Conservation (phyloP, 179 eudicot genomes). For the Beta macrorhiza region DNA sequence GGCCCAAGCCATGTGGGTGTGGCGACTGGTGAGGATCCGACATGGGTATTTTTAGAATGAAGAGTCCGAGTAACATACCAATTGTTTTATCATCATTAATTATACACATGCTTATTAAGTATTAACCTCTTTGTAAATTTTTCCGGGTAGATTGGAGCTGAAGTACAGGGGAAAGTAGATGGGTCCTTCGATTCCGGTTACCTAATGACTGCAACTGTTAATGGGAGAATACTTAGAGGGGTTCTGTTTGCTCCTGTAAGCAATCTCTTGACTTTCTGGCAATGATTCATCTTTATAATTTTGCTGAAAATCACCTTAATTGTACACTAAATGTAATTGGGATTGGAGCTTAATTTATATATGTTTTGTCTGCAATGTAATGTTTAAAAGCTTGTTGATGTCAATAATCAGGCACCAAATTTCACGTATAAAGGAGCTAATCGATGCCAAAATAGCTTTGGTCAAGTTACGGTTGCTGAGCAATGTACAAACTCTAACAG, state of each 20-base stretch:
- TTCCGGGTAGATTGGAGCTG: constrained; percentile 72
- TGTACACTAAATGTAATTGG: background rate
- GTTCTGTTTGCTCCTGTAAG: constrained; percentile 77
- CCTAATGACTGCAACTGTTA: constrained; percentile 82
- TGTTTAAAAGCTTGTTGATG: background rate
- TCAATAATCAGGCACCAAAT: constrained; percentile 47
- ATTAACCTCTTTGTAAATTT: background rate
- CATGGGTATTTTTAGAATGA: no score
- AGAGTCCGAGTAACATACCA: no score
- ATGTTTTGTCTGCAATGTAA: background rate
- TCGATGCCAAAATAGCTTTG: constrained; percentile 28
- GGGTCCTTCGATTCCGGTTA: constrained; percentile 94
- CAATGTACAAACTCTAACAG: constrained; percentile 18
- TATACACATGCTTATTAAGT: background rate
- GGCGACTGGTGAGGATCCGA: no score
- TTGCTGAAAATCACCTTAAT: no score
- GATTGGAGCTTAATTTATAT: background rate
- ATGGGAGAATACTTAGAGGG: constrained; percentile 75
- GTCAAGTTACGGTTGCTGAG: constrained; percentile 27
- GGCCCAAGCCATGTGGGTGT: no score
- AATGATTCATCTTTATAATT: no score
- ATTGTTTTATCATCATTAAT: background rate
- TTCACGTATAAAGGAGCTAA: constrained; percentile 33
- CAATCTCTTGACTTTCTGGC: background rate
- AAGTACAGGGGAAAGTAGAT: constrained; percentile 78